Percentiles rank a stretch among this genome's conserved stretches.
Evolutionary conservation across 1,284 basidiomycete species (phyloP).

Genomic region (Chalciporus sp.): DNA sequence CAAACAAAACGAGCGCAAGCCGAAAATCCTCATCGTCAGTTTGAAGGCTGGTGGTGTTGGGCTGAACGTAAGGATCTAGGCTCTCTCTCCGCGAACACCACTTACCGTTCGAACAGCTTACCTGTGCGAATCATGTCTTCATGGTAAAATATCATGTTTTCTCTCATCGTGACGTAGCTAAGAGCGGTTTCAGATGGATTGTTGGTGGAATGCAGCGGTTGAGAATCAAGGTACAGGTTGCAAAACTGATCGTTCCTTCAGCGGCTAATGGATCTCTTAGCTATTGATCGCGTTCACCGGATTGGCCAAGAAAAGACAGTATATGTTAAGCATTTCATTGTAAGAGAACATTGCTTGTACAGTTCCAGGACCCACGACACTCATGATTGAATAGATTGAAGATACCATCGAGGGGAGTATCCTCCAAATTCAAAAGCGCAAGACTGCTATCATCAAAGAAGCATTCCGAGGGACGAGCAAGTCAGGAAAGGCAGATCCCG

Average conservation of each 20-base stretch:
- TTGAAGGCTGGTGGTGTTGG: conserved; percentile 96
- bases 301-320: conserved; percentile 87
- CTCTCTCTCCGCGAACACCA: background rate
- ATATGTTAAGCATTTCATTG: conserved; percentile 72
- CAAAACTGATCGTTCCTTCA: conserved; percentile 3
- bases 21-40: conserved; percentile 85
- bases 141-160: conserved; percentile 56
- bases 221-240: conserved; percentile 79
- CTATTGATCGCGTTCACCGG: conserved; percentile 80
- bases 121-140: conserved; percentile 81
- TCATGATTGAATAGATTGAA: conserved; percentile 49
- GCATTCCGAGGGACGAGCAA: conserved; percentile 62
- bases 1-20: conserved; percentile 63
- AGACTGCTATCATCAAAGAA: conserved; percentile 82
- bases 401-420: conserved; percentile 82
- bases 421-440: conserved; percentile 86
- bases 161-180: background rate
- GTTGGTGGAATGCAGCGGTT: conserved; percentile 92
- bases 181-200: conserved; percentile 75
- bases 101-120: conserved; percentile 49
- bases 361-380: conserved; percentile 4
- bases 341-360: background rate
- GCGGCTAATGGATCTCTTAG: conserved; percentile 39
- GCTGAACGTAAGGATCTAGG: conserved; percentile 60
- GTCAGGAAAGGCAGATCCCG: conserved; percentile 50